Evolutionary conservation across 768 basidiomycete genomes (phyloP), one percentile per base, ranked within the genome.

Genomic region (Leccinum olivaceopallidum): DNA sequence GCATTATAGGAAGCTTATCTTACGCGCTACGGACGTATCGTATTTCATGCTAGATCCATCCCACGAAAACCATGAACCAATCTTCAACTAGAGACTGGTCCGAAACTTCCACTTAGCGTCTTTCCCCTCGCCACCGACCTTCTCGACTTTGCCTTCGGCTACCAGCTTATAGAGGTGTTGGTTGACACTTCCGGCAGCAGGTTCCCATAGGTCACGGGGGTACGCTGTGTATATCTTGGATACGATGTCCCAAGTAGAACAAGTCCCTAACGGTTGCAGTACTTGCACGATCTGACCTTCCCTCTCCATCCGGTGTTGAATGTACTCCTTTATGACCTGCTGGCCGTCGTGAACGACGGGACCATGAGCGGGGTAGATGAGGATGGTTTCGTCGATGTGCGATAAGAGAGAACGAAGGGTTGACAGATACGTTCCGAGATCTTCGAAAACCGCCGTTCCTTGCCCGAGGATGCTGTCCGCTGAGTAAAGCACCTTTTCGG

Each of bases 381-480:
- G 65, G 24, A 76, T 75, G 68, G 84, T 81, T 9, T 75, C 75
- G 64, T 81, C 81, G 30, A 64, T 54, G 59, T 73, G 65, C 13
- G 69, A 73, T 18, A 86, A 76, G 75, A 93, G 81, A 63, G 73
- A 80, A 48, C 78, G 79, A 49, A 96, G 80, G 60, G 86, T 88
- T 5, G 76, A 61, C 22, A 95, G 73, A 67, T 95, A 97, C 5
- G 81, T 67, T 0, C 80, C 77, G 14, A 98, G 84, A 67, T 96
- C 90, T 65, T 91, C 89, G 71, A 98, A 97, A 5, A 95, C 86
- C 4, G 95, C 82, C 0, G 94, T 93, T 8, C 95, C 94, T 63
- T 94, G 86, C 0, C 96, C 96, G 32, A 98, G 83, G 7, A 98
- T 85, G 5, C 88, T 92, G 75, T 98, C 96, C 0, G 90, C 92